Evolutionary conservation across 2,329 filamentous ascomycete species (phyloP), one percentile per base, ranked within the genome.

Genomic region (Zalaria obscura): DNA sequence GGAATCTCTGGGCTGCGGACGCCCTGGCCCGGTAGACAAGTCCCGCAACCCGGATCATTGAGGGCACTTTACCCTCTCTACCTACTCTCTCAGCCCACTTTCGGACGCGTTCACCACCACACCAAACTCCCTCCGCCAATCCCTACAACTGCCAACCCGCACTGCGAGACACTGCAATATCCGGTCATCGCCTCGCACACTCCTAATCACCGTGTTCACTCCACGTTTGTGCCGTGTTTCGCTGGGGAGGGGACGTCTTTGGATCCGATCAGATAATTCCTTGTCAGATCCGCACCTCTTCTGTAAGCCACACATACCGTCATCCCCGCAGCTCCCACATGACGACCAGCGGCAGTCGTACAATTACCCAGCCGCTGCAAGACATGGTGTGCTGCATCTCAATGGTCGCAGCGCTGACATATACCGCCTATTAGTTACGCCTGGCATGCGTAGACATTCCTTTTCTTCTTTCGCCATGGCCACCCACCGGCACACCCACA

Each of bases 401-500:
- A 32, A 32, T 32, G 29, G 29, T n/a, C n/a, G 29, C 35, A 38
- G 32, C 28, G 32, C 35, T 7, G 27, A 38, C 34, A 38, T 28
- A 31, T 34, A 34, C 34, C 33, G 28, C 34, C 31, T 28, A 37
- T 26, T 25, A 40, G 38, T 36, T 36, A 33, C 43, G 27, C 31
- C 46, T 27, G 39, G 41, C 33, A 45, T 44, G 43, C 49, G 53
- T 35, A 52, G 54, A 44, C 54, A 58, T 46, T 56, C 54, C 6
- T 50, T 58, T 38, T 50, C 53, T 11, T 47, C 51, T 26, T 52
- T 55, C 45, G 50, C 48, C 26, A 41, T 42, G 33, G 45, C 43
- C 32, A 45, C 44, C 27, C 56, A 57, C 45, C 53, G 50, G 40
- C 58, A 61, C 40, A 55, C 52, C 40, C 55, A 49, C 43, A 60